Percentiles rank a stretch among this genome's conserved stretches.
Conservation (phyloP, 345 rosid species). For the Aquilaria yunnanensis region DNA sequence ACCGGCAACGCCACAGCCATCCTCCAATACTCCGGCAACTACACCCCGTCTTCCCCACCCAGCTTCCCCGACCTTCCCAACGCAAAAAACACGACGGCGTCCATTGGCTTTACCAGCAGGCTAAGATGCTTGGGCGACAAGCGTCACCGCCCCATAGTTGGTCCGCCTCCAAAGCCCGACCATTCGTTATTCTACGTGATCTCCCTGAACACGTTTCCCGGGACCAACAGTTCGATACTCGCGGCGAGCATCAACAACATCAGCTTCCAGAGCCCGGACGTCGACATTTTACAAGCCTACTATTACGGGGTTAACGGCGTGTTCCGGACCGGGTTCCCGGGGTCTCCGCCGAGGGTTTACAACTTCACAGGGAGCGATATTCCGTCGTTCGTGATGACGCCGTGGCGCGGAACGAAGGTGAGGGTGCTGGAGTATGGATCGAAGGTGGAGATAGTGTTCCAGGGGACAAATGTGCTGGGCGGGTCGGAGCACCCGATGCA, state of each 20-base stretch:
- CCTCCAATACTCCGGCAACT: slow-evolving; percentile 22
- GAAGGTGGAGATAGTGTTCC: slow-evolving; percentile 24
- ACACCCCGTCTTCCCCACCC: neutral
- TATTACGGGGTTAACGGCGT: slow-evolving; percentile 14
- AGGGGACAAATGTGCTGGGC: slow-evolving; percentile 12
- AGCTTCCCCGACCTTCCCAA: slow-evolving; percentile 13
- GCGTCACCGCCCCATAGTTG: slow-evolving; percentile 4
- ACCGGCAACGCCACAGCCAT: slow-evolving; percentile 26
- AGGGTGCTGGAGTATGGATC: slow-evolving; percentile 16
- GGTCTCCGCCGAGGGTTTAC: neutral
- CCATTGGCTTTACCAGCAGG: neutral
- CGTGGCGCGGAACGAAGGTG: slow-evolving; percentile 9
- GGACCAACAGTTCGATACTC: slow-evolving; percentile 10
- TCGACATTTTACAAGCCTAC: slow-evolving; percentile 41
- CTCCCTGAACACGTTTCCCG: slow-evolving; percentile 8
- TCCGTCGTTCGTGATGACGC: too few relatives aligned
- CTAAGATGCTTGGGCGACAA: slow-evolving; percentile 9
- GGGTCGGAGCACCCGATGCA: slow-evolving; percentile 29
- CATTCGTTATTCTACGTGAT: slow-evolving; percentile 15
- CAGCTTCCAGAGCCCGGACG: slow-evolving; percentile 22
- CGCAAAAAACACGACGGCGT: slow-evolving; percentile 1
- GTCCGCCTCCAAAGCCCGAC: slow-evolving; percentile 15
- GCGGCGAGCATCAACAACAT: slow-evolving; percentile 27
- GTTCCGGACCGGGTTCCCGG: slow-evolving; percentile 11
- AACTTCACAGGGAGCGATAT: slow-evolving; percentile 10